Conservation (phyloP, 2,329 filamentous ascomycete species). For the Didymella segeticola region DNA sequence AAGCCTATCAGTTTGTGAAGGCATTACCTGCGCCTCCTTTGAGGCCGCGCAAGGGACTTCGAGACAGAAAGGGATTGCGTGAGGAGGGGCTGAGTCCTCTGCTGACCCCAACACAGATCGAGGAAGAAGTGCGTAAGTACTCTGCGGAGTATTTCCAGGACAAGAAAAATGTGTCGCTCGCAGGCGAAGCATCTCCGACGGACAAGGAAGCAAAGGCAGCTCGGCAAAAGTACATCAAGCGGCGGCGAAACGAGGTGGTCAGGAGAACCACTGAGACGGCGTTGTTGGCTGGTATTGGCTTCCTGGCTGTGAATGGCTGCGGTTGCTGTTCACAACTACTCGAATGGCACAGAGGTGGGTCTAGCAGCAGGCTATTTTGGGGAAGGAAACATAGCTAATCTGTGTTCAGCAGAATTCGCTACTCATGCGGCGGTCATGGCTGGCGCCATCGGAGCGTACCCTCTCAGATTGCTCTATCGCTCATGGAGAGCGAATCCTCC, state of each 20-base stretch:
- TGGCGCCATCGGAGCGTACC: constrained; percentile 45
- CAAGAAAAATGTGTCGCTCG: constrained; percentile 23
- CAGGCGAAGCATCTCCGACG: constrained; percentile 29
- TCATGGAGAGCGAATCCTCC: constrained; percentile 33
- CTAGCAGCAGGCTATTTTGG: background rate
- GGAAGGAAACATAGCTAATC: constrained; percentile 19
- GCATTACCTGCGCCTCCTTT: constrained; percentile 81
- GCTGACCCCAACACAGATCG: constrained; percentile 56
- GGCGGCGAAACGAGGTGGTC: constrained; percentile 87
- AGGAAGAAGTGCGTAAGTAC: constrained; percentile 53
- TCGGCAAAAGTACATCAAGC: constrained; percentile 77
- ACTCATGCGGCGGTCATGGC: constrained; percentile 46
- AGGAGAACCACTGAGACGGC: constrained; percentile 65
- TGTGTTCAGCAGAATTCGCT: constrained; percentile 48
- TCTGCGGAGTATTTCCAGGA: constrained; percentile 47
- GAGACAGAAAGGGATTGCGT: constrained; percentile 55
- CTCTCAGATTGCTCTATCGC: constrained; percentile 46
- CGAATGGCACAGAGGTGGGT: constrained; percentile 51
- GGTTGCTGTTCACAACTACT: constrained; percentile 42
- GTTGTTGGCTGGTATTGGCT: constrained; percentile 61
- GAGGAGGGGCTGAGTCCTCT: constrained; percentile 50
- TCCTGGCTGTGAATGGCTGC: constrained; percentile 53
- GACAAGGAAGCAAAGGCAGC: constrained; percentile 48
- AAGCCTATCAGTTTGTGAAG: constrained; percentile 76
- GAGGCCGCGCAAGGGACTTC: constrained; percentile 77